Percentiles rank a stretch among this genome's conserved stretches.
phyloP scores from a whole-genome alignment of 345 rosid species.

The Gossypium australe region DNA sequence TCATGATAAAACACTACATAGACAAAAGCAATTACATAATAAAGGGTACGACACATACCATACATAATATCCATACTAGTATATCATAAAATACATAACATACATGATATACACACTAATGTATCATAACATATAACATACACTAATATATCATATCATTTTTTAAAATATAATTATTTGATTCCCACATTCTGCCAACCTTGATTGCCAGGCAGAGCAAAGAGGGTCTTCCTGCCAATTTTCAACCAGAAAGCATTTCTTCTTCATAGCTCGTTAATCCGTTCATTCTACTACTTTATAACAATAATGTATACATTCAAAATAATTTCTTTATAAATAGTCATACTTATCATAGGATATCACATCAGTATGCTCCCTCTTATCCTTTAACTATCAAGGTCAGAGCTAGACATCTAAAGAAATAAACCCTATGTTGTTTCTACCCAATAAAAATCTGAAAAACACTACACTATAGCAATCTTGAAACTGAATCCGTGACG shows the following conservation, averaged over 20 bases:
- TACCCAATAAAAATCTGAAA: neutral
- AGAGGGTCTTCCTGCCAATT: neutral
- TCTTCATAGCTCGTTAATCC: neutral
- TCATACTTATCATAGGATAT: too few species aligned
- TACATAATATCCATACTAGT: too few species aligned
- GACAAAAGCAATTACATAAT: too few species aligned
- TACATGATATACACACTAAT: too few species aligned
- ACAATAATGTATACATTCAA: neutral
- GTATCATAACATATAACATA: too few species aligned
- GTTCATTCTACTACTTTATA: neutral
- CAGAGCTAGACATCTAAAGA: neutral
- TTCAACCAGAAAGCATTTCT: neutral
- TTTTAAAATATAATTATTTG: neutral
- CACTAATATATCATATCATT: too few species aligned
- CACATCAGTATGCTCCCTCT: too few species aligned
- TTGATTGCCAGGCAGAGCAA: neutral
- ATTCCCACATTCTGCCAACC: neutral
- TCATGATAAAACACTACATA: too few species aligned
- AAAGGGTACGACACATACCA: too few species aligned
- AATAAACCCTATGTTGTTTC: neutral
- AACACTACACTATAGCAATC: neutral
- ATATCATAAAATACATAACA: too few species aligned
- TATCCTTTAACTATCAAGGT: neutral
- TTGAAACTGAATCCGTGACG: neutral
- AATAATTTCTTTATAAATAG: too few species aligned